Evolutionary conservation across 2,329 filamentous ascomycete species (phyloP).

Genomic region (Scedosporium minutisporum): DNA sequence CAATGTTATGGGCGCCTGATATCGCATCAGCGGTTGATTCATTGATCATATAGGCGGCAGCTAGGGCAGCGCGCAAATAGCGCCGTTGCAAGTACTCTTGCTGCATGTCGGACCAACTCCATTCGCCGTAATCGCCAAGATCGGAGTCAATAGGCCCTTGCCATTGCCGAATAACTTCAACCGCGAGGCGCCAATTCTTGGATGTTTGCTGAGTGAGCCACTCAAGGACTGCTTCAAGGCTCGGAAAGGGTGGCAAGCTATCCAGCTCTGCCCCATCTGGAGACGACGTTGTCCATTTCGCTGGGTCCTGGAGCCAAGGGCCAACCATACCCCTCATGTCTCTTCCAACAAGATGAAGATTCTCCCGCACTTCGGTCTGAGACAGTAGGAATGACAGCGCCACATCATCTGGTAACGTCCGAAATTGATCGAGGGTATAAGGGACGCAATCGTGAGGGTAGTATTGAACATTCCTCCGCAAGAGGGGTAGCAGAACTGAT

Average conservation of each 20-base stretch:
- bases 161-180: slow-evolving; percentile 59
- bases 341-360: slow-evolving; percentile 39
- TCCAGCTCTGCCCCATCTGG: slow-evolving; percentile 13
- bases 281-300: slow-evolving; percentile 2
- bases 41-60: slow-evolving; percentile 57
- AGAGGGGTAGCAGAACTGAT: slow-evolving; percentile 57
- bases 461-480: slow-evolving; percentile 62
- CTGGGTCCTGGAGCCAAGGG: slow-evolving; percentile 54
- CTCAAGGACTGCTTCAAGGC: slow-evolving; percentile 59
- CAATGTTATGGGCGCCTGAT: slow-evolving; percentile 8
- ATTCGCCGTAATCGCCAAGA: slow-evolving; percentile 47
- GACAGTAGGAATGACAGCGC: slow-evolving; percentile 55
- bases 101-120: slow-evolving; percentile 50
- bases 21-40: slow-evolving; percentile 50
- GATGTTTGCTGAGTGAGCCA: slow-evolving; percentile 57
- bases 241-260: slow-evolving; percentile 33
- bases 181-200: slow-evolving; percentile 51
- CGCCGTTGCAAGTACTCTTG: slow-evolving; percentile 49
- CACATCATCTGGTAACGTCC: slow-evolving; percentile 45
- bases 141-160: slow-evolving; percentile 63
- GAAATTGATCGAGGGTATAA: slow-evolving; percentile 53
- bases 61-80: slow-evolving; percentile 60
- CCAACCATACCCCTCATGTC: slow-evolving; percentile 60
- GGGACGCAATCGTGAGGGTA: slow-evolving; percentile 41
- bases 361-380: slow-evolving; percentile 35